These are phyloP conservation scores for Craspedostauros australis DNA, from an alignment of 108 stramenopile species.

Conservation along the genomic window DNA sequence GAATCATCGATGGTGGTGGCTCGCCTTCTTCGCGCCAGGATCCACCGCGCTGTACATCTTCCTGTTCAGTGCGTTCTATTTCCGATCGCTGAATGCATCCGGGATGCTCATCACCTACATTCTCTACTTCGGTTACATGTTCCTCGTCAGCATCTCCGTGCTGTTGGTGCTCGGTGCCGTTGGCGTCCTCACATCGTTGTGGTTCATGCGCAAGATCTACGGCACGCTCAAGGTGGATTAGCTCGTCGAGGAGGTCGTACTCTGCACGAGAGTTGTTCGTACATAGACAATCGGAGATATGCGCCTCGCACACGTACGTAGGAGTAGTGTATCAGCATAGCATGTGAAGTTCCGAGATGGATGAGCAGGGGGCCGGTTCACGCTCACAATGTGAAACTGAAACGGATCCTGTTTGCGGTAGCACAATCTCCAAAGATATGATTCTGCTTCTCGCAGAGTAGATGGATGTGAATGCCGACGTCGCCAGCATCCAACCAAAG, in stretches of 20 bases:
- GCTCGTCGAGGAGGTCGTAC: not conserved
- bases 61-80: constrained; percentile 91
- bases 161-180: constrained; percentile 89
- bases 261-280: too few species aligned
- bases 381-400: too few species aligned
- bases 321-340: too few species aligned
- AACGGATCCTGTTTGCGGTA: too few species aligned
- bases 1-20: constrained; percentile 99
- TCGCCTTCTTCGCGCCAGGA: constrained; percentile 90
- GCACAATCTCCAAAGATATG: too few species aligned
- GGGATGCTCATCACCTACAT: constrained; percentile 95
- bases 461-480: too few species aligned
- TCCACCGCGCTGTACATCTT: constrained; percentile 92
- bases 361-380: too few species aligned
- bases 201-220: constrained; percentile 96
- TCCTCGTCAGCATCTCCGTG: constrained; percentile 81
- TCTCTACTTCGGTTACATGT: constrained; percentile 98
- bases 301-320: too few species aligned
- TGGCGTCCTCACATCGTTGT: constrained; percentile 89
- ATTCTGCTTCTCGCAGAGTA: too few species aligned
- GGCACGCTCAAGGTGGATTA: constrained; percentile 91
- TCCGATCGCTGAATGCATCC: constrained; percentile 80
- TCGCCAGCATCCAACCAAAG: too few species aligned
- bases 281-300: too few species aligned
- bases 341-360: too few species aligned